Base-by-base conservation (phyloP, 164 flowering plant species). In the Macadamia tetraphylla region DNA sequence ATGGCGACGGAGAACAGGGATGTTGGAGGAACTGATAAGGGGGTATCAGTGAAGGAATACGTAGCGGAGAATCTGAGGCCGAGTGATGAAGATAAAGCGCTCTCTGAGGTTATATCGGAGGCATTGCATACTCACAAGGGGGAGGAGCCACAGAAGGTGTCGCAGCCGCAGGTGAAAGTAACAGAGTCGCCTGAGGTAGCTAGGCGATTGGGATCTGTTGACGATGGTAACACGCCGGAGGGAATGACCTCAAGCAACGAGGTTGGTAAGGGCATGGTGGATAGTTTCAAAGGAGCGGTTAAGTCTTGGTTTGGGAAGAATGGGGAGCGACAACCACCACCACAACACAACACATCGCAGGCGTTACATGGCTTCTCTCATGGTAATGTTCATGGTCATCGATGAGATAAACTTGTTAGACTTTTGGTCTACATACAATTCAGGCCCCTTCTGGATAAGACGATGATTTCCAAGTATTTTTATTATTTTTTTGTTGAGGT, bases 71-170 rank as follows among this genome's bases (percentile, higher is more conserved):
- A 84, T 60, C 52, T 85, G 67, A 83, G 64, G 78, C 94, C 97
- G 0, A 81, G 88, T 0, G 96, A 87, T 0, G 93, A 90, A 60
- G 90, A 90, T 44, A 83, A 66, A 72, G 90, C 89, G 13, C 75
- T 91, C 1, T 85, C 93, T 2, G 83, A 89, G 65, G 81, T 80
- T 15, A 86, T 91, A 3, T 60, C 84, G 1, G 83, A 63, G 3
- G 76, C 76, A 0, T 58, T 81, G 30, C 72, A 70, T 17, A 78
- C 64, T 75, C 29, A 64, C 15, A 79, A 78, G 60, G 76, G 61
- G 13, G 58, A 44, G 60, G 35, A 35, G 40, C 40, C 40, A 14
- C 43, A 18, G 42, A 58, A 30, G 0, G 66, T 4, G 67, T 8
- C 53, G 15, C 31, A 46, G 72, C 65, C 77, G 0, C 46, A 17